Evolutionary conservation across 2,329 filamentous ascomycete genomes (phyloP).

Genomic region (Diaporthe ampelina): DNA sequence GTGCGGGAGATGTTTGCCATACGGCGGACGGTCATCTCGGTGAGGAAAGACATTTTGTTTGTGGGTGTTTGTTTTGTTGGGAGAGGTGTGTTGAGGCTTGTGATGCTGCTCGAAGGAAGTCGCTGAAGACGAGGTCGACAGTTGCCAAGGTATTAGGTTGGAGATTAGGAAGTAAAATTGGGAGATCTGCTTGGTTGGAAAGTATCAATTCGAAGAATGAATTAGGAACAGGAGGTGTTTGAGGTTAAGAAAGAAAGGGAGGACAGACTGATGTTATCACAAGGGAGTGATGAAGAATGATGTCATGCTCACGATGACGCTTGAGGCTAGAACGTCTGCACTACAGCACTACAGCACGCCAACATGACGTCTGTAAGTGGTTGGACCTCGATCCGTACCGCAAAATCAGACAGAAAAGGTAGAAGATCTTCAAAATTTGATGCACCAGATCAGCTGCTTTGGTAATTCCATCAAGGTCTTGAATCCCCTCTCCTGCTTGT

Average conservation of each 20-base stretch:
- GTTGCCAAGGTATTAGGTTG: not conserved
- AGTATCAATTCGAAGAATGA: not conserved
- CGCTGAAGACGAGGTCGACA: not conserved
- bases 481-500: not conserved
- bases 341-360: slow-evolving; percentile 15
- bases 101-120: slow-evolving; percentile 29
- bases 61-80: slow-evolving; percentile 35
- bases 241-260: slow-evolving; percentile 22
- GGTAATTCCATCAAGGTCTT: not conserved
- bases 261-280: not conserved
- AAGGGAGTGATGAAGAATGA: slow-evolving; percentile 26
- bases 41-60: slow-evolving; percentile 67
- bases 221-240: not conserved
- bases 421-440: slow-evolving; percentile 8
- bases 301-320: slow-evolving; percentile 35
- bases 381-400: slow-evolving; percentile 26
- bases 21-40: slow-evolving; percentile 60
- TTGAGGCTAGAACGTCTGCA: slow-evolving; percentile 26
- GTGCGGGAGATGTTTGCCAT: slow-evolving; percentile 56
- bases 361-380: slow-evolving; percentile 30
- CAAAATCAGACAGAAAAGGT: slow-evolving; percentile 2
- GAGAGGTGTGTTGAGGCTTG: not conserved
- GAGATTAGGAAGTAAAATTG: not conserved
- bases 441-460: slow-evolving; percentile 10
- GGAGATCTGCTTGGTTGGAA: not conserved